Evolutionary conservation across 495 filamentous ascomycete genomes (phyloP), one percentile per base, ranked within the genome.

Genomic region (Aspergillus steynii): DNA sequence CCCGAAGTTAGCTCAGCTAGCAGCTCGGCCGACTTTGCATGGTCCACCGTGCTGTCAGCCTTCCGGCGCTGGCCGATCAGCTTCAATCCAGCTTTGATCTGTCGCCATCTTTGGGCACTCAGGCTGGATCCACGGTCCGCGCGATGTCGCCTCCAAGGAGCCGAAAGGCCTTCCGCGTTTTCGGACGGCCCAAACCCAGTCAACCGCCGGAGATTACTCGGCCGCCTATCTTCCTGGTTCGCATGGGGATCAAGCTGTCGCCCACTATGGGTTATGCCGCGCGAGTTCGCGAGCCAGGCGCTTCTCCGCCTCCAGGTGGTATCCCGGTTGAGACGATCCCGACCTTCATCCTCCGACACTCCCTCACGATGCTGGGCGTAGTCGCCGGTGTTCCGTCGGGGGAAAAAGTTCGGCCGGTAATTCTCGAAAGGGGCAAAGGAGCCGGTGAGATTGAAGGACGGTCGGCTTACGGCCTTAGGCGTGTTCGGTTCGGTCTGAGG

Each of bases 1-100:
- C 90, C 95, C 6, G 95, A 96, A 29, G 93, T 87, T 27, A 99
- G 80, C 72, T 99, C 95, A 5, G 96, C 94, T 80, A 99, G 90
- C 31, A 99, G 80, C 70, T 99, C 96, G 25, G 95, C 93, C 28
- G 93, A 97, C 68, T 99, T 99, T 67, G 89, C 88, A 72, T 92
- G 91, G 73, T 99, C 95, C 52, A 97, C 87, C 54, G 88, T 86
- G 48, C 82, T 87, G 59, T 97, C 92, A 9, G 88, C 87, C 71
- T 88, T 96, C 66, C 87, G 90, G 32, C 83, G 75, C 68, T 90
- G 88, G 4, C 90, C 91, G 47, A 98, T 83, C 69, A 94, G 80
- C 67, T 89, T 91, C 50, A 99, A 71, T 0, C 91, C 90, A 47
- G 89, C 87, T 72, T 96, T 97, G 56, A 98, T 82, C 66, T 90